Conservation (phyloP, 2,329 filamentous ascomycete species). For the Trichoderma breve region DNA sequence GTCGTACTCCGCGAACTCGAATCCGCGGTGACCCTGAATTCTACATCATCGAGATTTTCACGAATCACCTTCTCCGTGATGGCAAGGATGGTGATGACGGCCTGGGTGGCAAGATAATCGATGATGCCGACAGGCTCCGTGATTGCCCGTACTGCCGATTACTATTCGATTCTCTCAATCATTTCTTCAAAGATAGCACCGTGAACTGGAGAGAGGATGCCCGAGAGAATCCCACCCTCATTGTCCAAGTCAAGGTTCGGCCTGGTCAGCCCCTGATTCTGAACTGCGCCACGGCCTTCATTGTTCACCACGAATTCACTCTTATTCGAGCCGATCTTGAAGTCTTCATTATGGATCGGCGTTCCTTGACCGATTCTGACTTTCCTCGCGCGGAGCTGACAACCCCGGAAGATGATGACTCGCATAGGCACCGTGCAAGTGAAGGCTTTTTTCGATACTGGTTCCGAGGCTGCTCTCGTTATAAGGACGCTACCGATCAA, state of each 20-base stretch:
- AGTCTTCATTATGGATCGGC: neutral
- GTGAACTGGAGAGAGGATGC: slow-evolving; percentile 1
- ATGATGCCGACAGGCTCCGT: neutral
- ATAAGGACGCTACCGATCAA: neutral
- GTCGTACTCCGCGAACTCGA: neutral
- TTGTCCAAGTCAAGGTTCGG: neutral
- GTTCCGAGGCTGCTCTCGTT: neutral
- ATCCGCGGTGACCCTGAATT: neutral
- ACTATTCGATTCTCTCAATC: slow-evolving; percentile 2
- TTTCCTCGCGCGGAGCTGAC: neutral
- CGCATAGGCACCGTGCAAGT: neutral
- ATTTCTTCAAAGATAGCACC: neutral
- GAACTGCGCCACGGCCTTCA: neutral
- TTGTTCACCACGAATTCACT: neutral
- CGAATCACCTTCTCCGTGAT: neutral
- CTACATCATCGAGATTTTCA: neutral
- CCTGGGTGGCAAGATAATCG: neutral
- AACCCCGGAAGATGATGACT: neutral
- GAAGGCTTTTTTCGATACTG: neutral
- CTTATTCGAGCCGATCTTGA: neutral
- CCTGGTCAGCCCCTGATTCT: neutral
- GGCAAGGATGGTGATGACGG: neutral
- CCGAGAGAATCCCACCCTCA: neutral
- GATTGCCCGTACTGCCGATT: slow-evolving; percentile 17
- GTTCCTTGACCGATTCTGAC: neutral